Conservation (phyloP, 2,329 filamentous ascomycete genomes). For the Trichophyton equinum region DNA sequence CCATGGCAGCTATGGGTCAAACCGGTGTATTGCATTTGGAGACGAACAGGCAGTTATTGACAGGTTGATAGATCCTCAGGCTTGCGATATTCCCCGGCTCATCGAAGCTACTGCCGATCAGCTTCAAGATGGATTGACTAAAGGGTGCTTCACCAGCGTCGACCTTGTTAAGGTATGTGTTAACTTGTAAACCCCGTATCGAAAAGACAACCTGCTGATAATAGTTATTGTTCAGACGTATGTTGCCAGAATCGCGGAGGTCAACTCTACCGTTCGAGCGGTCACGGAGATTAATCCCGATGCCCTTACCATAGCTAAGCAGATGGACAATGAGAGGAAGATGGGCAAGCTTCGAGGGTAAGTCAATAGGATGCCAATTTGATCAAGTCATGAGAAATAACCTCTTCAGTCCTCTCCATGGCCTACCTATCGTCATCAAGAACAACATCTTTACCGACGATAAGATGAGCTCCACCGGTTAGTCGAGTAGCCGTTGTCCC, state of each 20-base stretch:
- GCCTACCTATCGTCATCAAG: slow-evolving; percentile 58
- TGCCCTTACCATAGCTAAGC: slow-evolving; percentile 43
- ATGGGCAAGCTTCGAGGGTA: slow-evolving; percentile 33
- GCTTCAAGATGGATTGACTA: slow-evolving; percentile 37
- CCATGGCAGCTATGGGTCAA: neutral
- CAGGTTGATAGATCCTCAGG: neutral
- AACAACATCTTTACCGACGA: slow-evolving; percentile 55
- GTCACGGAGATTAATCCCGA: slow-evolving; percentile 54
- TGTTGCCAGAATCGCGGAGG: slow-evolving; percentile 38
- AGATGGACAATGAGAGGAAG: slow-evolving; percentile 45
- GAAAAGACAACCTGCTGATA: neutral
- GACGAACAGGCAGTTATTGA: neutral
- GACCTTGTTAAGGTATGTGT: slow-evolving; percentile 38
- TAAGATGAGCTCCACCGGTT: slow-evolving; percentile 50
- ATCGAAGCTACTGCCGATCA: slow-evolving; percentile 42
- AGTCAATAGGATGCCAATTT: neutral
- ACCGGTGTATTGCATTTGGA: neutral
- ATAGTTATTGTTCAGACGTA: slow-evolving; percentile 33
- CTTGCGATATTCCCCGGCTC: slow-evolving; percentile 19
- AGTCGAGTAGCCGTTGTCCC: slow-evolving; percentile 37
- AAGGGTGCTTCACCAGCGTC: slow-evolving; percentile 43
- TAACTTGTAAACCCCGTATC: neutral
- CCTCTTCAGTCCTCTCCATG: slow-evolving; percentile 47
- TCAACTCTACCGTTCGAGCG: slow-evolving; percentile 41
- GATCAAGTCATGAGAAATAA: neutral